Evolutionary conservation across 2,329 filamentous ascomycete species (phyloP), one percentile per base, ranked within the genome.

Genomic region (Aspergillus puulaauensis): DNA sequence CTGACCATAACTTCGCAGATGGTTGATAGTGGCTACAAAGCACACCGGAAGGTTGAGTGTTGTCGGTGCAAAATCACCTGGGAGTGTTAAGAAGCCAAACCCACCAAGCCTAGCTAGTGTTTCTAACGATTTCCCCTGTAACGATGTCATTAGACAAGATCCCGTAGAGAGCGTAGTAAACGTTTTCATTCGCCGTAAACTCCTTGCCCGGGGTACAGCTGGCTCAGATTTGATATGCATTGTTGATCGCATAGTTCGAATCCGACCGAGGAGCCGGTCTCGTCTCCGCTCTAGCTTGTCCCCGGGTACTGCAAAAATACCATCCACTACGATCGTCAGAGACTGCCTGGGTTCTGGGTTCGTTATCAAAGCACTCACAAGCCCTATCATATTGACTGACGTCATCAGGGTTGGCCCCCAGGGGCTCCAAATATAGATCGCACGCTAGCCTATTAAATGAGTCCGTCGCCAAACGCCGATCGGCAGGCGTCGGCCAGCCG

Each of bases 101-200:
- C 78, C 78, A 48, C 78, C 77, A 23, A 80, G 68, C 12, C 75
- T 74, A 46, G 75, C 68, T 19, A 80, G 66, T n/a, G 68, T 71
- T 51, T 79, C 76, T 15, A 80, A 44, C 12, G 68, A 63, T 47
- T 64, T 74, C n/a, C 72, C 74, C 46, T 62, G 69, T 52, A 79
- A 59, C 11, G 71, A 70, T 43, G 67, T 67, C 64, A 75, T 71
- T 6, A 65, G 64, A 46, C 61, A 59, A 11, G 64, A 59, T 23
- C 67, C 69, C 55, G 56, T 60, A 6, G 66, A 54, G 8, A 77
- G 56, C 43, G 65, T 70, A 6, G 70, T 70, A 52, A 78, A 70
- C 15, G 75, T 77, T 61, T 71, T 78, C 52, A 73, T 75, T 35
- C 73, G 73, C 39, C 74, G 72, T 40, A 78, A 54, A 15, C 61